Conservation (phyloP, 805 yeast genomes). For the Nakazawaea peltata region DNA sequence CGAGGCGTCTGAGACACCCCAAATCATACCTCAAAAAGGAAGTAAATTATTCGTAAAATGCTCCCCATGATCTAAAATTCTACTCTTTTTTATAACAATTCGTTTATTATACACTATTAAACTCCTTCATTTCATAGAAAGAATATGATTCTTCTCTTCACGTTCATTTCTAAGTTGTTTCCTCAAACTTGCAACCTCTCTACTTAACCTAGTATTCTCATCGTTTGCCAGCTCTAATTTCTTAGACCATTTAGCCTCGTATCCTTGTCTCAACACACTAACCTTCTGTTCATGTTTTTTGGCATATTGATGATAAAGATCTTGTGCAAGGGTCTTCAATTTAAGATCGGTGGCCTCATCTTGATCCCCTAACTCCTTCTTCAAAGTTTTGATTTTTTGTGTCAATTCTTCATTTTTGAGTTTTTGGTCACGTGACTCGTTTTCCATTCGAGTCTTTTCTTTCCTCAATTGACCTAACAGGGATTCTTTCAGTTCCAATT, state of each 20-base stretch:
- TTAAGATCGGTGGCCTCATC: slow-evolving; percentile 46
- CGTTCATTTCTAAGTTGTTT: slow-evolving; percentile 41
- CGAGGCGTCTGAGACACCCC: too few relatives aligned
- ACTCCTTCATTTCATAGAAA: background rate
- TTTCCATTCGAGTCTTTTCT: background rate
- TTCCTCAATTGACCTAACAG: background rate
- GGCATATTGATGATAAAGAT: slow-evolving; percentile 64
- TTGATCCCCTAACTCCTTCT: slow-evolving; percentile 23
- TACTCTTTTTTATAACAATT: too few relatives aligned
- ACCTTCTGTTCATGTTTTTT: slow-evolving; percentile 74
- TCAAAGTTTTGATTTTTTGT: slow-evolving; percentile 8
- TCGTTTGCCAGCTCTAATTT: slow-evolving; percentile 32
- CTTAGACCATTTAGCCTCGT: slow-evolving; percentile 43
- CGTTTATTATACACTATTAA: too few relatives aligned
- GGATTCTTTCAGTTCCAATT: background rate
- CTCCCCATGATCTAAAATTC: too few relatives aligned
- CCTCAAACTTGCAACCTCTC: slow-evolving; percentile 48
- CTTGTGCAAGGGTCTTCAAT: slow-evolving; percentile 57
- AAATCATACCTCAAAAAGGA: too few relatives aligned
- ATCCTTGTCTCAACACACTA: slow-evolving; percentile 47
- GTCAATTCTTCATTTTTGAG: too few relatives aligned
- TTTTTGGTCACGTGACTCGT: background rate
- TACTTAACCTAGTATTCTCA: slow-evolving; percentile 34
- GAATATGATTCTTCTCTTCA: slow-evolving; percentile 47
- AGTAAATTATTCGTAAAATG: too few relatives aligned